Conservation (phyloP, 129 eudicot species). For the Erigeron canadensis region DNA sequence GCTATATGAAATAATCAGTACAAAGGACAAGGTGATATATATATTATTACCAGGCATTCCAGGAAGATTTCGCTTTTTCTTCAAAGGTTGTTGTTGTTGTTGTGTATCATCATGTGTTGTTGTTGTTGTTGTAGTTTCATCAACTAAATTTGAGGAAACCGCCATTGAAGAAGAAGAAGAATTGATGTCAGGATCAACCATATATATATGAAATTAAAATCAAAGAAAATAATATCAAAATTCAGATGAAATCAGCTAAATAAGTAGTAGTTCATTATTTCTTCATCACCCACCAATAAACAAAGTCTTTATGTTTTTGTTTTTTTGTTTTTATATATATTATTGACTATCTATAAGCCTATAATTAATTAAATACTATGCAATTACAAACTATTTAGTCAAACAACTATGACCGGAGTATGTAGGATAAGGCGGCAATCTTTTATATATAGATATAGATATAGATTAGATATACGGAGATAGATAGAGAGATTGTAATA, state of each 20-base stretch:
- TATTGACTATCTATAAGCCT: too few relatives aligned
- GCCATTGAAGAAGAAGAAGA: conserved; percentile 39
- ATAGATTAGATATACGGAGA: background rate
- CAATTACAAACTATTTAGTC: background rate
- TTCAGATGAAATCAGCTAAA: conserved; percentile 15
- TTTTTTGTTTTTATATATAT: too few relatives aligned
- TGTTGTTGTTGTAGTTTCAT: conserved; percentile 33
- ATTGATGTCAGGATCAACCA: conserved; percentile 57
- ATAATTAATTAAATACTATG: too few relatives aligned
- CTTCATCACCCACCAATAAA: conserved; percentile 14
- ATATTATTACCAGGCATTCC: conserved; percentile 69
- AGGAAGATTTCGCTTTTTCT: conserved; percentile 63
- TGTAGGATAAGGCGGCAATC: conserved; percentile 22
- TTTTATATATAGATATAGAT: background rate
- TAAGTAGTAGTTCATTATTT: too few relatives aligned
- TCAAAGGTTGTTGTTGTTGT: conserved; percentile 33
- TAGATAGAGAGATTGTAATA: background rate
- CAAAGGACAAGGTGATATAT: too few relatives aligned
- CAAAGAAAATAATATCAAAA: conserved; percentile 8
- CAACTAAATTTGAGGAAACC: conserved; percentile 42
- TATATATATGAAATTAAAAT: conserved; percentile 18
- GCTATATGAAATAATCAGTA: background rate
- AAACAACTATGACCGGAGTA: background rate
- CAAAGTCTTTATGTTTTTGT: too few relatives aligned
- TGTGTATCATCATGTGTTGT: conserved; percentile 15